Base-by-base conservation (phyloP, 352 stramenopile species). In the Thalassiosira delicatula region DNA sequence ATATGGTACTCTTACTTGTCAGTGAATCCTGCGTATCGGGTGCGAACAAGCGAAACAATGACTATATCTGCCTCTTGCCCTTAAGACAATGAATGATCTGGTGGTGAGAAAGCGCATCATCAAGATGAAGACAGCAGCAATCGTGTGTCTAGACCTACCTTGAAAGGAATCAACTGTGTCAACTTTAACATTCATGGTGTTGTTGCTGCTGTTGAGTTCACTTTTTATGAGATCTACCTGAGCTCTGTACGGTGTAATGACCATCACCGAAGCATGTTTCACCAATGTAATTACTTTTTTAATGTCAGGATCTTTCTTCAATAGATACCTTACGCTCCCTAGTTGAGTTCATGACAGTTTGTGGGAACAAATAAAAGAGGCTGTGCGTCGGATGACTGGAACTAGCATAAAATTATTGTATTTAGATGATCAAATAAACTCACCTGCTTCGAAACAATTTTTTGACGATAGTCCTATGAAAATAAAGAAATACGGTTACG, bases 11-110 rank as follows among this genome's bases (percentile, higher is more conserved):
- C 54, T 69, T 57, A 60, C 35, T 86, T 42, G 42, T 86, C 74
- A 59, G 61, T 66, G 32, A 86, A 86, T 21, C 72, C 79, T 30
- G 59, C 49, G 4, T 25, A 19, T 3, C 54, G 17, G 27, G 72
- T 83, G 19, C 79, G 37, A 27, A 86, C 79, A 14, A 65, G 29
- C 54, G 62, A 74, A 66, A 82, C 46, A 49, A 86, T 79, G 8
- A 86, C 79, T 25, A 86, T 75, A 54, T 86, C 79, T 25, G 57
- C 79, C 60, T 86, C 79, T 73, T 78, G 65, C 12, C 11, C 11
- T 51, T 19, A 19, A 51, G 11, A 19, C 11, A 19, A 11, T 11
- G 19, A 19, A n/a, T n/a, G n/a, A n/a, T n/a, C n/a, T n/a, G 42
- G 42, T 11, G 42, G 42, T 19, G 19, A 51, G 42, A 19, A 51